Percentiles rank a stretch among this genome's conserved stretches.
These are phyloP conservation scores for Artemisia annua DNA, from an alignment of 129 eudicot species.

Conservation along the genomic window DNA sequence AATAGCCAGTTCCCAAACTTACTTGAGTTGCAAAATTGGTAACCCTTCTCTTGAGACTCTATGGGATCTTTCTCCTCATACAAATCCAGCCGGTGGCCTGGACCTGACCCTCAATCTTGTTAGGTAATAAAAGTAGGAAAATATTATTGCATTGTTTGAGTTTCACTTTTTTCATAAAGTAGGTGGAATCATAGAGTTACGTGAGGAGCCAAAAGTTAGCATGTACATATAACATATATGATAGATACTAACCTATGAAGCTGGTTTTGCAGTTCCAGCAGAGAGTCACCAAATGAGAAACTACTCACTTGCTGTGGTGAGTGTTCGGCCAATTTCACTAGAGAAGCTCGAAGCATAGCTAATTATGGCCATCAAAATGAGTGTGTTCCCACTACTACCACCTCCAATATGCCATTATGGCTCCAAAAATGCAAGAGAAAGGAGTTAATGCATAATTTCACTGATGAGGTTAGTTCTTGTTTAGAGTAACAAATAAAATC, in stretches of 20 bases:
- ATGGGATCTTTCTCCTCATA: slow-evolving; percentile 64
- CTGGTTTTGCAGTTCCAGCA: slow-evolving; percentile 4
- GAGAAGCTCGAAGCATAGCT: slow-evolving; percentile 42
- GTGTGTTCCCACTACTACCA: slow-evolving; percentile 10
- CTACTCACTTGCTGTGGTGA: slow-evolving; percentile 53
- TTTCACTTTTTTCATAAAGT: slow-evolving; percentile 12
- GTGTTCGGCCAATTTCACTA: slow-evolving; percentile 42
- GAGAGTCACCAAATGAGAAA: slow-evolving; percentile 21
- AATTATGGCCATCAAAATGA: background rate
- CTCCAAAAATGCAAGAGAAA: slow-evolving; percentile 65
- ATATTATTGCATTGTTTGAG: background rate
- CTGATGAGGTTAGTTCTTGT: slow-evolving; percentile 34
- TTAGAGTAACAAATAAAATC: slow-evolving; percentile 1
- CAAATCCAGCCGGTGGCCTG: slow-evolving; percentile 53
- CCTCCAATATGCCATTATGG: slow-evolving; percentile 66
- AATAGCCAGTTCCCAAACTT: slow-evolving; percentile 53
- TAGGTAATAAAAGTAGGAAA: slow-evolving; percentile 37
- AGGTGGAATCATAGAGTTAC: background rate
- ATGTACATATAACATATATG: background rate
- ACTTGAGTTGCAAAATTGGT: slow-evolving; percentile 53
- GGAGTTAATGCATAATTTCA: slow-evolving; percentile 13
- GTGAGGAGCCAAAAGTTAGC: background rate
- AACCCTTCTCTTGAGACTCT: slow-evolving; percentile 59
- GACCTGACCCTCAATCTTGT: slow-evolving; percentile 55
- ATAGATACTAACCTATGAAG: slow-evolving; percentile 14